Percentiles rank a stretch among this genome's conserved stretches.
phyloP scores from a whole-genome alignment of 345 rosid genomes.

The Corchorus capsularis region DNA sequence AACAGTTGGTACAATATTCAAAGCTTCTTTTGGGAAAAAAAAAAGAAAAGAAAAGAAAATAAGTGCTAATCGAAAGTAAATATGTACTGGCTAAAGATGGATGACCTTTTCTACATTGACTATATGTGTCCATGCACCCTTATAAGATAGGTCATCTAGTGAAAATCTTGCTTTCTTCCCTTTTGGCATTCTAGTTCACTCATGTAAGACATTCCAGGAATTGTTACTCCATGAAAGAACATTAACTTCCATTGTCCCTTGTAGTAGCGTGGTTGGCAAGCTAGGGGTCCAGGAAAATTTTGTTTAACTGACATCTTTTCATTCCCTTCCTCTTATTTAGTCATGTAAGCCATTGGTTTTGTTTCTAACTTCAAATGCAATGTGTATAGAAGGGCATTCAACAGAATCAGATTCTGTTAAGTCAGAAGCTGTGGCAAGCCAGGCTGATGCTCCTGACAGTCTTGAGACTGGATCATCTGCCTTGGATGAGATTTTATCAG shows the following conservation, averaged over 20 bases:
- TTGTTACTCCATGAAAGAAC: not conserved
- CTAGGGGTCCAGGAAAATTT: not conserved
- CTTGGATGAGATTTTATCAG: slow-evolving; percentile 79
- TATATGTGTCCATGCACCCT: not conserved
- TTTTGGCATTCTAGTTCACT: not conserved
- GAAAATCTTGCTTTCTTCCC: not conserved
- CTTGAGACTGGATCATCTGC: slow-evolving; percentile 49
- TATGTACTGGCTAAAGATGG: slow-evolving; percentile 4
- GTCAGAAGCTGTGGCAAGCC: slow-evolving; percentile 39
- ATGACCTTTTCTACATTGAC: not conserved
- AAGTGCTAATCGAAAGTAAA: not conserved
- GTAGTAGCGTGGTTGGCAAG: slow-evolving; percentile 6
- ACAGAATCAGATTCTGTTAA: slow-evolving; percentile 52
- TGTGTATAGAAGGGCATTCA: slow-evolving; percentile 37
- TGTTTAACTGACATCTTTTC: not conserved
- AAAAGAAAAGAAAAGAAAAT: no score
- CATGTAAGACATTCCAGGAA: not conserved
- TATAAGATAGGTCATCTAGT: not conserved
- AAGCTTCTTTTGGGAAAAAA: not conserved
- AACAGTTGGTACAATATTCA: not conserved
- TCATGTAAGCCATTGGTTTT: not conserved
- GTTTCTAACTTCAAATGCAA: not conserved
- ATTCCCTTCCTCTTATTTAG: not conserved
- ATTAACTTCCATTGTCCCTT: not conserved
- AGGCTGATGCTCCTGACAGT: slow-evolving; percentile 30